Conservation (phyloP, 176 grass and related monocot genomes). For the barley (Hordeum vulgare) region DNA sequence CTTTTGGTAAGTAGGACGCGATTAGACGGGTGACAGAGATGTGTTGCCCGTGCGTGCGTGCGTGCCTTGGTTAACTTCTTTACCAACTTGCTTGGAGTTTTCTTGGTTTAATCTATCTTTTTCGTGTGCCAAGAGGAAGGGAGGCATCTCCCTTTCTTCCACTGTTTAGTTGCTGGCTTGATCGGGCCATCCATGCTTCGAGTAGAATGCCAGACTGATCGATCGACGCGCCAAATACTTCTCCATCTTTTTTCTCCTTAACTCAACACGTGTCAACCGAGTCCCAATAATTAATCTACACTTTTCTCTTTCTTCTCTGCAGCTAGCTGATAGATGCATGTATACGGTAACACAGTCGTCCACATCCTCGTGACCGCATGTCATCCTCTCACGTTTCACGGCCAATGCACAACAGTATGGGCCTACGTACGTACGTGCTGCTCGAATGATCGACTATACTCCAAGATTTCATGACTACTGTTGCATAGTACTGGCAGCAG, state of each 20-base stretch:
- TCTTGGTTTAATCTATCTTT: not conserved
- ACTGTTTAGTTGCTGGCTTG: not conserved
- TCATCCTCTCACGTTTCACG: not conserved
- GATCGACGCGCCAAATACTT: not conserved
- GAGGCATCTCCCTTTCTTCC: too few species aligned
- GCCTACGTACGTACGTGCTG: not conserved
- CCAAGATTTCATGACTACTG: not conserved
- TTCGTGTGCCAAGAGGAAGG: not conserved
- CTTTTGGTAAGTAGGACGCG: not conserved
- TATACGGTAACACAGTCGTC: not conserved
- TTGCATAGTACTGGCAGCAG: not conserved
- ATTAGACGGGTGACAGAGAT: not conserved
- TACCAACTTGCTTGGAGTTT: not conserved
- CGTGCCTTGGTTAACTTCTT: not conserved
- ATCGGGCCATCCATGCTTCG: not conserved
- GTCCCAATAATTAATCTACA: not conserved
- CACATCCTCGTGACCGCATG: not conserved
- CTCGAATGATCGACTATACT: too few species aligned
- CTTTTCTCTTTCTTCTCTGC: not conserved
- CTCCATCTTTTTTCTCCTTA: too few species aligned
- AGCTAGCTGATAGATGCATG: not conserved
- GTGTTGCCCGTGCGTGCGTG: not conserved
- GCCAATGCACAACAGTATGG: not conserved
- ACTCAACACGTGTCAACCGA: not conserved
- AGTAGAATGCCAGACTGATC: not conserved